Percentiles rank a stretch among this genome's conserved stretches.
Conservation (phyloP, 1,284 basidiomycete species). For the Cystobasidium pallidum region DNA sequence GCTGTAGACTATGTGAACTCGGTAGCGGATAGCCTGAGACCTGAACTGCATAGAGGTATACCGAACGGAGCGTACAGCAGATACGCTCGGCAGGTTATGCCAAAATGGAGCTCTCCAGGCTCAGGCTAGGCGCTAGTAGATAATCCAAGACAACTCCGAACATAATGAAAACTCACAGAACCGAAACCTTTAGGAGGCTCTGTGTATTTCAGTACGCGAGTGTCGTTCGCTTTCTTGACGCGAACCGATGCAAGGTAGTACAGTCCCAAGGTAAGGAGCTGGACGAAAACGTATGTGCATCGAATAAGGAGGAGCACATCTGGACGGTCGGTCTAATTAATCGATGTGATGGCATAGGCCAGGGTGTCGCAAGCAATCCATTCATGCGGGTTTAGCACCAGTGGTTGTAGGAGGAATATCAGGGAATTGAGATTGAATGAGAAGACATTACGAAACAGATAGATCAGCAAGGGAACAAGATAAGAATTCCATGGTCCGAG, state of each 20-base stretch:
- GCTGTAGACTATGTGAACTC: too few relatives aligned
- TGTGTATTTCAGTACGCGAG: conserved; percentile 88
- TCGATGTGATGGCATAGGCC: background rate
- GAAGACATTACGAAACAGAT: background rate
- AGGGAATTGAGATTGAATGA: too few relatives aligned
- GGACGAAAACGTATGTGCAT: conserved; percentile 76
- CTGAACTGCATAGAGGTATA: too few relatives aligned
- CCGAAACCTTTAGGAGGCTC: conserved; percentile 58
- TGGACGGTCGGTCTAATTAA: conserved; percentile 83
- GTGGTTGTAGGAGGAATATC: too few relatives aligned
- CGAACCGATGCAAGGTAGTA: conserved; percentile 69
- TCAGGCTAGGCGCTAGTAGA: too few relatives aligned
- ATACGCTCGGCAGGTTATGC: too few relatives aligned
- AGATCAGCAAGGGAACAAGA: conserved; percentile 1
- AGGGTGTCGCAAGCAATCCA: background rate
- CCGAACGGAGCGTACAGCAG: too few relatives aligned
- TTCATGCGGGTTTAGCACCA: conserved; percentile 5
- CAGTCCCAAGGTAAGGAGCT: conserved; percentile 68
- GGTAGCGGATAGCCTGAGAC: too few relatives aligned
- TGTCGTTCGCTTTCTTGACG: conserved; percentile 94
- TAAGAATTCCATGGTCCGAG: background rate
- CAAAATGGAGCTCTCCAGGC: too few relatives aligned
- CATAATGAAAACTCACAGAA: conserved; percentile 7
- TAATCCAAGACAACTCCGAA: too few relatives aligned
- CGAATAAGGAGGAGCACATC: conserved; percentile 80